Base-by-base conservation (phyloP, 345 rosid species). In the Acer saccharum region DNA sequence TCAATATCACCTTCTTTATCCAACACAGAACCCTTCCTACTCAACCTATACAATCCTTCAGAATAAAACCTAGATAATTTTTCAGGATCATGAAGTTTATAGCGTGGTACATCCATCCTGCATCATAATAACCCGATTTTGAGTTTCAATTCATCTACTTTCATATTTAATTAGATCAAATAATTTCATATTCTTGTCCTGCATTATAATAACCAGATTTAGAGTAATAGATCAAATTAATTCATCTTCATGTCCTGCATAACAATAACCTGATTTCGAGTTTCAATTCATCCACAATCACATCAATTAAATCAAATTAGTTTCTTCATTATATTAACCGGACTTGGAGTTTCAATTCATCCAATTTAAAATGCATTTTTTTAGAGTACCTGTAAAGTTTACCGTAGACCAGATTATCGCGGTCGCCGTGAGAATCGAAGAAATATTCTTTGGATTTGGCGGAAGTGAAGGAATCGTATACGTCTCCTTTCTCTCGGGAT, bases 91-190 rank as follows among this genome's bases (percentile, higher is more conserved):
- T 79, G 80, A 62, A 84, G 86, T 74, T 88, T 94, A 83, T 92
- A 91, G 54, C 90, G 91, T 10, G 98, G 97, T 69, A 96, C 89
- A 79, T 92, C 87, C 99, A 92, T 92, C 82, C 99, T 94, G 87
- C 89, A 90, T 76, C 10, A 66, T 7, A 48, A 50, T 46, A 44
- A 35, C 11, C 6, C n/a, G 17, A 25, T n/a, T 55, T 67, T 62
- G 61, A 75, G 72, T 23, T 57, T n/a, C 14, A 17, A 75, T 72
- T 46, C 50, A 46, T 46, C 50, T 10, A 46, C 13, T 46, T 46
- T 46, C 50, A 46, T 46, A 46, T 46, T 46, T 46, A 46, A 46
- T 46, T 46, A 46, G 10, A 9, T 46, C 50, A 46, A 46, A 46
- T 46, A 11, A 46, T 13, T 46, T 46, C 13, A 9, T 46, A 10